A percentile compares a stretch with the other conserved stretches of the same genome.
Evolutionary conservation across 75 land plant species (phyloP).

Genomic region (Cryptomeria japonica): DNA sequence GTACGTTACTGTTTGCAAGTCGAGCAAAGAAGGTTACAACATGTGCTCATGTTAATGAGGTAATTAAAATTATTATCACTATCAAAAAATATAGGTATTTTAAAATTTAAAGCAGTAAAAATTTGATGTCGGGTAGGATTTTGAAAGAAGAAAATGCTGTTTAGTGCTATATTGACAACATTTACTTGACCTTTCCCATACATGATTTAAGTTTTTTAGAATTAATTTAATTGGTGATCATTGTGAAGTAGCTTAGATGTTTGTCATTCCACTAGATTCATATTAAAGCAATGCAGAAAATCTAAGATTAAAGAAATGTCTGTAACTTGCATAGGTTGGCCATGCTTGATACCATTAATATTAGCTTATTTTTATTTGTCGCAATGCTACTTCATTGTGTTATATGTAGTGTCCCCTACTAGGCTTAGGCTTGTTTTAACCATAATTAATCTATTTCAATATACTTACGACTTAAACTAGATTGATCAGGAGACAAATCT

Average conservation of each 20-base stretch:
- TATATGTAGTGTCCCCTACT: too few species aligned
- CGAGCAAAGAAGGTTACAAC: conserved; percentile 7
- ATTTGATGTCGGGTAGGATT: background rate
- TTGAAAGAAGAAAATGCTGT: background rate
- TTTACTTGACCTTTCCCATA: background rate
- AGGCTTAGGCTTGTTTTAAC: too few species aligned
- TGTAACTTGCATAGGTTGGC: background rate
- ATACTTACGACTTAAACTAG: too few species aligned
- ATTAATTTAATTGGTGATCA: background rate
- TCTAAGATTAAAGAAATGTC: background rate
- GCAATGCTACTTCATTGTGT: background rate
- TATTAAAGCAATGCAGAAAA: background rate
- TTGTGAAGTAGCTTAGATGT: background rate
- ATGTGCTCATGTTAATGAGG: background rate
- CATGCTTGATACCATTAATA: background rate
- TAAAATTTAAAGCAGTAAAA: background rate
- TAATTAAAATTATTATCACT: background rate
- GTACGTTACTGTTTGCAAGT: conserved; percentile 1
- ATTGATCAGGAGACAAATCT: too few species aligned
- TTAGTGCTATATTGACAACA: background rate
- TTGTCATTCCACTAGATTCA: background rate
- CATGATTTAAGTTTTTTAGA: background rate
- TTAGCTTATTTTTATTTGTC: background rate
- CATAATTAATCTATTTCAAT: too few species aligned
- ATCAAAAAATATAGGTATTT: background rate